phyloP scores from a whole-genome alignment of 2,329 filamentous ascomycete species.

The Salinomyces thailandicus region DNA sequence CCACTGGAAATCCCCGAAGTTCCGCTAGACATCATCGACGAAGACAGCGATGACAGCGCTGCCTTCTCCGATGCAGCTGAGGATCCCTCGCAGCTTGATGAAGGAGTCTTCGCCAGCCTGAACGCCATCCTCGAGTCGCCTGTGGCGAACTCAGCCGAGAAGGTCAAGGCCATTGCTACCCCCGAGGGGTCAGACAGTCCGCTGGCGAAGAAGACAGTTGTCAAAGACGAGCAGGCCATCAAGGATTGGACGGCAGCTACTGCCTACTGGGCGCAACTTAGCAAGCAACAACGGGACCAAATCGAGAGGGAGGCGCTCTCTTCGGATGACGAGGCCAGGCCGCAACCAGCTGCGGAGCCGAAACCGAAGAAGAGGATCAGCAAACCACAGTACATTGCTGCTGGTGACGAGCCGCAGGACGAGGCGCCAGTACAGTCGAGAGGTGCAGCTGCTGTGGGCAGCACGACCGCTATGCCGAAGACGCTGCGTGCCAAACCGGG shows the following conservation, averaged over 20 bases:
- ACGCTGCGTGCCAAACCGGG: slow-evolving; percentile 22
- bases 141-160: slow-evolving; percentile 8
- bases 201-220: slow-evolving; percentile 4
- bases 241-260: slow-evolving; percentile 58
- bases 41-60: slow-evolving; percentile 40
- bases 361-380: slow-evolving; percentile 35
- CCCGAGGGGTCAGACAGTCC: slow-evolving; percentile 16
- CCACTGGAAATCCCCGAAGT: slow-evolving; percentile 8
- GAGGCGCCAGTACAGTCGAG: neutral
- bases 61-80: slow-evolving; percentile 71
- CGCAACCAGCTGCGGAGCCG: slow-evolving; percentile 6
- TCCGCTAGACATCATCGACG: slow-evolving; percentile 15
- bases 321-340: slow-evolving; percentile 20
- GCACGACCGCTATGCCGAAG: slow-evolving; percentile 34
- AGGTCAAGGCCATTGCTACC: slow-evolving; percentile 3
- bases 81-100: slow-evolving; percentile 55
- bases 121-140: slow-evolving; percentile 61
- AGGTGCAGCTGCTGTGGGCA: slow-evolving; percentile 27
- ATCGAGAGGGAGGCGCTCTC: slow-evolving; percentile 44
- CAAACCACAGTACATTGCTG: slow-evolving; percentile 14
- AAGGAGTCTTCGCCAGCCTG: slow-evolving; percentile 61
- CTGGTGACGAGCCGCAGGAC: slow-evolving; percentile 3
- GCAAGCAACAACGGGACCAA: slow-evolving; percentile 51
- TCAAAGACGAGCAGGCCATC: slow-evolving; percentile 2
- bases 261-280: slow-evolving; percentile 58